A percentile compares a stretch with the other conserved stretches of the same genome.
These are phyloP conservation scores for Eimeria sp. DNA, from an alignment of 169 alveolate species.

Conservation along the genomic window DNA sequence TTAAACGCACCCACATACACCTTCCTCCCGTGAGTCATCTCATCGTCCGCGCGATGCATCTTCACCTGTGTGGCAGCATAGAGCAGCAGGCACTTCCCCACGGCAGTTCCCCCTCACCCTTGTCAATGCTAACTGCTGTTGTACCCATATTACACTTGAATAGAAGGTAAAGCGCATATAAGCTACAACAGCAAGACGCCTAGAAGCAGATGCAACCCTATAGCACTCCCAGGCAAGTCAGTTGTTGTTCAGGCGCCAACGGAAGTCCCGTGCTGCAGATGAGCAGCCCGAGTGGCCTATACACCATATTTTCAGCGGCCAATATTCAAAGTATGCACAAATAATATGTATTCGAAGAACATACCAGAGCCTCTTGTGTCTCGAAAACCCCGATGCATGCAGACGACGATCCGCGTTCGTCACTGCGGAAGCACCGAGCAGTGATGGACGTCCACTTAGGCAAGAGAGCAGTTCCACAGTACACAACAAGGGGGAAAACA, in stretches of 20 bases:
- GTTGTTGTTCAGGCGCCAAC: no score
- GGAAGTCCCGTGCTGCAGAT: neutral
- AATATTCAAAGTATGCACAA: neutral
- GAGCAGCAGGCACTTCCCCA: neutral
- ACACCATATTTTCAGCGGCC: neutral
- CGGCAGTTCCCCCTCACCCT: neutral
- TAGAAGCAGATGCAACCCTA: no score
- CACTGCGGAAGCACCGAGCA: neutral
- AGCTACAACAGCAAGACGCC: no score
- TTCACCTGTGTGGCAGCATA: slow-evolving; percentile 23
- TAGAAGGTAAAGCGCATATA: no score
- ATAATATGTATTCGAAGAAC: neutral
- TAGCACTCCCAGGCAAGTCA: no score
- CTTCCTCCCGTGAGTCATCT: slow-evolving; percentile 61
- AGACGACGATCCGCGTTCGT: slow-evolving; percentile 12
- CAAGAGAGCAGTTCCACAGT: neutral
- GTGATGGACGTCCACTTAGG: neutral
- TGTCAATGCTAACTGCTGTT: neutral
- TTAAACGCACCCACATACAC: slow-evolving; percentile 65
- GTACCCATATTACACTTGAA: neutral
- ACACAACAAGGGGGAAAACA: neutral
- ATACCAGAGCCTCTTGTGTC: neutral
- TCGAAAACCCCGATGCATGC: slow-evolving; percentile 43
- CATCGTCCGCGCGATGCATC: slow-evolving; percentile 67
- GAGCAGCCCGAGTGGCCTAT: neutral